These are phyloP conservation scores for Dactylellina leptospora DNA, from an alignment of 2,329 filamentous ascomycete genomes.

Conservation along the genomic window DNA sequence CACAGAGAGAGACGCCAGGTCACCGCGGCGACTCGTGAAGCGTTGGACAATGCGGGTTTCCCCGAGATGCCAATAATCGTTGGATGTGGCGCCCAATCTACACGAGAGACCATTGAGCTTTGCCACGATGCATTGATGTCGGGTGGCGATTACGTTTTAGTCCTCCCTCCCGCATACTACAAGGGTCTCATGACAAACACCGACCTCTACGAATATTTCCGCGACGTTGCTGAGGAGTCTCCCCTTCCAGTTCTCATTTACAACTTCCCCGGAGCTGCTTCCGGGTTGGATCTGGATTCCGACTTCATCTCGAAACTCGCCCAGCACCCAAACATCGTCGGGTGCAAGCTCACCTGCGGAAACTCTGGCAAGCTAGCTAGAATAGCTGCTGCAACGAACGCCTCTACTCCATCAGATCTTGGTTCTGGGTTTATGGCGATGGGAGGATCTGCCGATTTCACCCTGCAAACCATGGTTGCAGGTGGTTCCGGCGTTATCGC, in stretches of 20 bases:
- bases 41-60: conserved; percentile 82
- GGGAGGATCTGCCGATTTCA: conserved; percentile 88
- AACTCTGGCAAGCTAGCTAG: conserved; percentile 89
- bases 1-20: conserved; percentile 78
- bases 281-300: conserved; percentile 88
- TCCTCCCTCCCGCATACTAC: conserved; percentile 86
- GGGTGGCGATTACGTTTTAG: conserved; percentile 80
- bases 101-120: conserved; percentile 79
- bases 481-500: conserved; percentile 86
- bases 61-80: conserved; percentile 79
- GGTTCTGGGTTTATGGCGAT: conserved; percentile 82
- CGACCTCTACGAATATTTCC: conserved; percentile 77
- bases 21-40: conserved; percentile 79
- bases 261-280: conserved; percentile 88
- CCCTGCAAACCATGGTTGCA: conserved; percentile 78
- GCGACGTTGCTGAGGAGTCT: conserved; percentile 76
- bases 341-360: conserved; percentile 90
- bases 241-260: conserved; percentile 84
- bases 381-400: conserved; percentile 76
- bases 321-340: conserved; percentile 82
- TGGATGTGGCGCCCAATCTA: conserved; percentile 81
- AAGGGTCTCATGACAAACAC: conserved; percentile 77
- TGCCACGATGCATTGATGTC: conserved; percentile 72
- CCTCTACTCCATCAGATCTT: conserved; percentile 70
- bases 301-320: conserved; percentile 83